Base-by-base conservation (phyloP, 2,329 filamentous ascomycete species). In the Neurospora sp. region DNA sequence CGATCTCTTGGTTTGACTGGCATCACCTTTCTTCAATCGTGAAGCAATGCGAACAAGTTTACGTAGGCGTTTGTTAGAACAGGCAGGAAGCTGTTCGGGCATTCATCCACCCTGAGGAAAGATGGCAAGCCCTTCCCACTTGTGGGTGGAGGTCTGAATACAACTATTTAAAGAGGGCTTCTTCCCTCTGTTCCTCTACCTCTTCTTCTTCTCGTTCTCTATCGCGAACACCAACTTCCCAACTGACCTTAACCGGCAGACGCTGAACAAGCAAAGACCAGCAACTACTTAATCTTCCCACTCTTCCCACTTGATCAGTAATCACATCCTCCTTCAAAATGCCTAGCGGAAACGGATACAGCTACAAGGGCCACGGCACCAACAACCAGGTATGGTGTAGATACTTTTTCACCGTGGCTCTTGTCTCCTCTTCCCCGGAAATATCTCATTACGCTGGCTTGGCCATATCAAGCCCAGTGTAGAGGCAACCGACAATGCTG, bases 301-400 rank as follows among this genome's bases (percentile, higher is more conserved):
- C 65, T 69, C 57, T 40, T 57, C 41, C 37, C 12, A 23, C 40
- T 15, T 33, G 6, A 39, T 67, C 38, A 66, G 67, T 8, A 8
- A 68, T 36, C 43, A 28, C 23, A 41, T 17, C 65, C 19, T 39
- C 15, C 46, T 52, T 3, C 70, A 72, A 70, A 10, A 76, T 76
- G 73, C 74, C 75, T 57, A 72, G 69, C 28, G 74, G 73, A n/a
- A 72, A 70, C 19, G 74, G 73, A 12, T 76, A 69, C 67, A 67
- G 67, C 15, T 75, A 75, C 72, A 74, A 73, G 37, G 66, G 73
- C 68, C 46, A 46, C 66, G 75, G 74, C 68, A 73, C 70, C 69
- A 75, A 76, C 71, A 73, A 62, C 72, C 46, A 73, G 52, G 73
- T 74, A 52, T 40, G 46, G 66, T 57, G n/a, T 43, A 43, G n/a